phyloP scores from a whole-genome alignment of 2,329 filamentous ascomycete genomes.

The Cercospora sesami region DNA sequence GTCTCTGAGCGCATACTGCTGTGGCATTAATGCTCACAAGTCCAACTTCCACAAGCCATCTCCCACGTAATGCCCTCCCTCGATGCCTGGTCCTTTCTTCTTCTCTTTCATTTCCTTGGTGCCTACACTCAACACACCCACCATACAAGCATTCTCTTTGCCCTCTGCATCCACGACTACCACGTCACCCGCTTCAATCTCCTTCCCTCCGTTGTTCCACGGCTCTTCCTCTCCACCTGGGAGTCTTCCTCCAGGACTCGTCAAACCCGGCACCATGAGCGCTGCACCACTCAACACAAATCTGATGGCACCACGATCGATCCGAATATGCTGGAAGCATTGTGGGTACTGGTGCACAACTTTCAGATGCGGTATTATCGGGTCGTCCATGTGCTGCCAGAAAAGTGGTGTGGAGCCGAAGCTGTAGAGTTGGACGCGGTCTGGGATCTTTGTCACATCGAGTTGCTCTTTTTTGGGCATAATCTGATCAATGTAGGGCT shows the following conservation, averaged over 20 bases:
- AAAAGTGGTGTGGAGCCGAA: conserved; percentile 78
- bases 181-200: conserved; percentile 76
- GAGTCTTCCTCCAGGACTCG: conserved; percentile 75
- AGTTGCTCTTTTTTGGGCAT: conserved; percentile 92
- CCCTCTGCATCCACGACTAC: conserved; percentile 91
- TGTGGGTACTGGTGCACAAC: conserved; percentile 88
- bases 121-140: conserved; percentile 78
- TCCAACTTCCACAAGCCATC: conserved; percentile 86
- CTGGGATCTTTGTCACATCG: conserved; percentile 88
- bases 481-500: conserved; percentile 87
- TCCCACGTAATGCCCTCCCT: conserved; percentile 89
- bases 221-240: conserved; percentile 55
- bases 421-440: conserved; percentile 85
- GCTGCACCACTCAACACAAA: conserved; percentile 93
- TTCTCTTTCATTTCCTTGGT: conserved; percentile 92
- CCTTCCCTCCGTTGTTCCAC: conserved; percentile 58
- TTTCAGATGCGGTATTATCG: conserved; percentile 81
- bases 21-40: conserved; percentile 35
- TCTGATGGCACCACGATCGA: conserved; percentile 93
- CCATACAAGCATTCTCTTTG: conserved; percentile 85
- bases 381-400: conserved; percentile 79
- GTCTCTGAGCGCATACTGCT: not conserved
- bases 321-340: conserved; percentile 79
- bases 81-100: conserved; percentile 90
- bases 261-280: conserved; percentile 93